phyloP scores from a whole-genome alignment of 2,329 filamentous ascomycete genomes.

The Colletotrichum chrysophilum region DNA sequence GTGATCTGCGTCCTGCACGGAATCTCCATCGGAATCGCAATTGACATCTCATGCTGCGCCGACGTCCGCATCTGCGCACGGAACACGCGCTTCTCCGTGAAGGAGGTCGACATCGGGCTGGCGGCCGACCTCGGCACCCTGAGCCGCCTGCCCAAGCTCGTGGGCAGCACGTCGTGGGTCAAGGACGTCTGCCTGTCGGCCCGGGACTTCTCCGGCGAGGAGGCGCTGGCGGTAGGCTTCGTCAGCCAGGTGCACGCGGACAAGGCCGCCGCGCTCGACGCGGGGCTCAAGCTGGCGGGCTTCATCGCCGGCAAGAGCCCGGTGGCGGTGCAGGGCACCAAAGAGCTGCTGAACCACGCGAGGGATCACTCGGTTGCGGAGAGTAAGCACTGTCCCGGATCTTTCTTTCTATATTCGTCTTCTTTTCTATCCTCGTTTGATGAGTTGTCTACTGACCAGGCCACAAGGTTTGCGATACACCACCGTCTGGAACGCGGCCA shows the following conservation, averaged over 20 bases:
- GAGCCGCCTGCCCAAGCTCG: slow-evolving; percentile 74
- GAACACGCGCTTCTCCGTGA: slow-evolving; percentile 70
- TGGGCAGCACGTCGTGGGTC: slow-evolving; percentile 75
- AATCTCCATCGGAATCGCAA: slow-evolving; percentile 76
- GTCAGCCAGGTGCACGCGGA: slow-evolving; percentile 68
- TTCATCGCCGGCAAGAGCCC: slow-evolving; percentile 83
- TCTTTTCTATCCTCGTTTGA: background rate
- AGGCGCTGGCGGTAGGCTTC: slow-evolving; percentile 73
- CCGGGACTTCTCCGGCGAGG: slow-evolving; percentile 70
- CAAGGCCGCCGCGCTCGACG: slow-evolving; percentile 67
- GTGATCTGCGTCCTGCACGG: slow-evolving; percentile 85
- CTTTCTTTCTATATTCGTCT: background rate
- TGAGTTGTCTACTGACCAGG: background rate
- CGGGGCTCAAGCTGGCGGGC: slow-evolving; percentile 66
- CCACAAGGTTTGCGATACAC: slow-evolving; percentile 76
- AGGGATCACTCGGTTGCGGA: slow-evolving; percentile 80
- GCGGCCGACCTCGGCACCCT: slow-evolving; percentile 82
- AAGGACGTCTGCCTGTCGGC: slow-evolving; percentile 80
- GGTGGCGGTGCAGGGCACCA: slow-evolving; percentile 85
- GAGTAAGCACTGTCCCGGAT: slow-evolving; percentile 55
- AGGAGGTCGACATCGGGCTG: slow-evolving; percentile 83
- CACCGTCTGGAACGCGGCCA: slow-evolving; percentile 83
- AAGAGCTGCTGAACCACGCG: slow-evolving; percentile 83
- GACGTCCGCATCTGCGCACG: slow-evolving; percentile 72
- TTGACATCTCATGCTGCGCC: slow-evolving; percentile 74